These are phyloP conservation scores for Leucocoprinus birnbaumii DNA, from an alignment of 768 basidiomycete species.

Conservation along the genomic window DNA sequence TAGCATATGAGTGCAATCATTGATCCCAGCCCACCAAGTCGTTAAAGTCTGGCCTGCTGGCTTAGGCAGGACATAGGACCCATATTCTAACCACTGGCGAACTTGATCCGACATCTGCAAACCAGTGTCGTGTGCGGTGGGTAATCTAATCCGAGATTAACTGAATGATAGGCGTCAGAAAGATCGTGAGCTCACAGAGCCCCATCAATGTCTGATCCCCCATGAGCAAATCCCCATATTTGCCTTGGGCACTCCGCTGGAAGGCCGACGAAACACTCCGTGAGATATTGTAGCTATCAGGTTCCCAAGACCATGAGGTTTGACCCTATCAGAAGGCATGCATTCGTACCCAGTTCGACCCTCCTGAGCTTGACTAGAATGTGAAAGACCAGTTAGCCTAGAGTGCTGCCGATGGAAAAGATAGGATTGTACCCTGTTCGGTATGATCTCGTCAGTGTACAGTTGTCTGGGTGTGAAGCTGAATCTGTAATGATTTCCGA, in stretches of 20 bases:
- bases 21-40: constrained; percentile 2
- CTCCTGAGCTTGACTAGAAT: constrained; percentile 7
- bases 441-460: not conserved
- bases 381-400: too few relatives aligned
- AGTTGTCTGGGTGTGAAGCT: constrained; percentile 5
- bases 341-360: constrained; percentile 6
- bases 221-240: constrained; percentile 8
- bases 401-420: not conserved
- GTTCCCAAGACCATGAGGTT: not conserved
- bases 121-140: not conserved
- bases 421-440: not conserved
- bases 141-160: not conserved
- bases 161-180: not conserved
- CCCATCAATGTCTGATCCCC: not conserved
- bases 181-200: not conserved
- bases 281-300: constrained; percentile 2
- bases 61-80: not conserved
- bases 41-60: not conserved
- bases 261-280: constrained; percentile 3
- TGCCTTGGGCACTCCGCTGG: constrained; percentile 1
- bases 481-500: constrained; percentile 2
- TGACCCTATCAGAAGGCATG: not conserved
- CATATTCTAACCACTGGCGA: constrained; percentile 4
- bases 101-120: constrained; percentile 5
- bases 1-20: not conserved